Evolutionary conservation across 2,329 filamentous ascomycete species (phyloP).

Genomic region (Microcera coccophila): DNA sequence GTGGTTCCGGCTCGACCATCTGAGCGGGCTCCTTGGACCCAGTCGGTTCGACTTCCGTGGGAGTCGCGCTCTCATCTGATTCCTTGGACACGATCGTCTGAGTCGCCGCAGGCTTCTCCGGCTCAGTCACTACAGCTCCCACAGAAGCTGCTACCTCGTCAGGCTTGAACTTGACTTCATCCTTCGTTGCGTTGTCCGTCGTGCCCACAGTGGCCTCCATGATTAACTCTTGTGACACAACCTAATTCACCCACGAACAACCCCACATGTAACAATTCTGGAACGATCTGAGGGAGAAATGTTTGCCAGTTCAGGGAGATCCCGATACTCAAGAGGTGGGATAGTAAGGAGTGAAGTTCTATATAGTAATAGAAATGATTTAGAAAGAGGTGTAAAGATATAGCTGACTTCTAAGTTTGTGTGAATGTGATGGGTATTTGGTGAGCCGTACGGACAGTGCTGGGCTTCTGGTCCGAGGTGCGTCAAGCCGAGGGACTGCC

Average conservation of each 20-base stretch:
- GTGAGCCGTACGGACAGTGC: background rate
- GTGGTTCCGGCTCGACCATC: too few relatives aligned
- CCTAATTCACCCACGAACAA: background rate
- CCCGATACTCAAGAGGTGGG: too few relatives aligned
- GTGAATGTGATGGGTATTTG: background rate
- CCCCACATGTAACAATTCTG: slow-evolving; percentile 9
- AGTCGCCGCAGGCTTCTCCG: background rate
- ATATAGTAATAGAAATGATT: background rate
- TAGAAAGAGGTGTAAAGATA: background rate
- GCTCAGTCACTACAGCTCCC: background rate
- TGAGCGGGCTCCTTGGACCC: too few relatives aligned
- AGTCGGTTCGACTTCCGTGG: too few relatives aligned
- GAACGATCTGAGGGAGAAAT: background rate
- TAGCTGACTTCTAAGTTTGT: background rate
- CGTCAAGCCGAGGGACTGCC: background rate
- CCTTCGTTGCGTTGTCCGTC: slow-evolving; percentile 12
- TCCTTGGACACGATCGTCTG: too few relatives aligned
- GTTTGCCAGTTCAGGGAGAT: too few relatives aligned
- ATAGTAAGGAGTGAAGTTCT: too few relatives aligned
- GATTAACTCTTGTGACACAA: slow-evolving; percentile 6
- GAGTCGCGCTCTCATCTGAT: too few relatives aligned
- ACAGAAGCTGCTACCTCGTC: slow-evolving; percentile 2
- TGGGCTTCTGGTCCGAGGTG: background rate
- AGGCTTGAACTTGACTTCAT: slow-evolving; percentile 14
- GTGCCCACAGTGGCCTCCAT: slow-evolving; percentile 20